phyloP scores from a whole-genome alignment of 306 rosid genomes.

The Astragalus glycyphyllos region DNA sequence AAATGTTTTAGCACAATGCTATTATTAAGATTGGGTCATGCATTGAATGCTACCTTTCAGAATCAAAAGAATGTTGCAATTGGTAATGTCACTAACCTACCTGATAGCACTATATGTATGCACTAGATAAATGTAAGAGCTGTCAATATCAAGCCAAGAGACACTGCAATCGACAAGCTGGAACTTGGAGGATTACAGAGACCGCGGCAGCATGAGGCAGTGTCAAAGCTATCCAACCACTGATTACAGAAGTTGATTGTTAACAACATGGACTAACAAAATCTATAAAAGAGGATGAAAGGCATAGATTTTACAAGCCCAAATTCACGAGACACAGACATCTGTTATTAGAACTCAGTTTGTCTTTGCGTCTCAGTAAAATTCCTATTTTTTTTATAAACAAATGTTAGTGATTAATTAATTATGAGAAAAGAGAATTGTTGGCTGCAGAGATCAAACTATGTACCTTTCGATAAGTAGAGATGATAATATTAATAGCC shows the following conservation, averaged over 20 bases:
- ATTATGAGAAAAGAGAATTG: too few species aligned
- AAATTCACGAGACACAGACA: neutral
- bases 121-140: neutral
- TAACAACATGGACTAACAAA: neutral
- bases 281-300: neutral
- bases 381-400: too few species aligned
- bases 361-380: neutral
- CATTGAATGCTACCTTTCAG: neutral
- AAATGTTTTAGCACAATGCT: neutral
- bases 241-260: neutral
- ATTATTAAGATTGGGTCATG: neutral
- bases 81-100: neutral
- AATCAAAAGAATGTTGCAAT: constrained; percentile 3
- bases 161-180: neutral
- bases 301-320: neutral
- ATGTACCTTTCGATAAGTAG: too few species aligned
- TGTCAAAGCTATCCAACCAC: neutral
- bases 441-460: too few species aligned
- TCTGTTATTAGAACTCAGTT: neutral
- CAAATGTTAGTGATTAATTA: too few species aligned
- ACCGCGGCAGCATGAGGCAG: constrained; percentile 11
- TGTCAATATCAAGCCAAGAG: neutral
- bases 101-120: neutral
- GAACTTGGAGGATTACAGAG: neutral
- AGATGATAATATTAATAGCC: too few species aligned